Base-by-base conservation (phyloP, 345 rosid genomes). In the Gossypium turneri region DNA sequence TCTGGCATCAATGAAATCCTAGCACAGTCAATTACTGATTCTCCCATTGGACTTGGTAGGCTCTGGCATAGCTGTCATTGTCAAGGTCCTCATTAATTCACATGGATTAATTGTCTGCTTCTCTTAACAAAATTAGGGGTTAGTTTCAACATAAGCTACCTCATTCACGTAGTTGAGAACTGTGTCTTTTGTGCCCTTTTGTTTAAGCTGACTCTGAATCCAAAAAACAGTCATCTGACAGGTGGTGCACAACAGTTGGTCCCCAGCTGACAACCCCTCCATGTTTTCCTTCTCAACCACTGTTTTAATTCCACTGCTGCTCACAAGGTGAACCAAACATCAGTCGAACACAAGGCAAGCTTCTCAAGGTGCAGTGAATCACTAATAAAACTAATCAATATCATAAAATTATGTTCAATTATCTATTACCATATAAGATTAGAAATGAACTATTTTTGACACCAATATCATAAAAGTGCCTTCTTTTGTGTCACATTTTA, bases 191-290 rank as follows among this genome's bases (percentile, higher is more conserved):
- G 92, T 82, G 73, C 76, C 64, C 82, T 82, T 77, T 8, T 84
- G 83, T 75, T 79, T 88, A 22, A 91, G 90, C 64, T 88, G 89
- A 85, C 79, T 93, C 78, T 86, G 84, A 72, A 85, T 74, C 97
- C 97, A 93, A 59, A 87, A 72, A 55, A 87, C 94, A 64, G 85
- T 76, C 93, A 91, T 85, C 82, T 90, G 89, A 73, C 93, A 90
- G 53, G 82, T 81, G 76, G 74, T 67, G 81, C 94, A 90, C 20
- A 83, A 24, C 63, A 70, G 73, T 73, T 68, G 82, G 47, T 82
- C 80, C 13, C 79, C 72, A 56, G 41, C 80, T 24, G 81, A 75
- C 60, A 79, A 67, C 56, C 29, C 72, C 22, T 58, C 63, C 63
- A 2, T 25, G 16, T 72, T 73, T 72, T 80, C 86, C 86, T 83